Conservation (phyloP, 2,329 filamentous ascomycete species). For the Polychaeton citri region DNA sequence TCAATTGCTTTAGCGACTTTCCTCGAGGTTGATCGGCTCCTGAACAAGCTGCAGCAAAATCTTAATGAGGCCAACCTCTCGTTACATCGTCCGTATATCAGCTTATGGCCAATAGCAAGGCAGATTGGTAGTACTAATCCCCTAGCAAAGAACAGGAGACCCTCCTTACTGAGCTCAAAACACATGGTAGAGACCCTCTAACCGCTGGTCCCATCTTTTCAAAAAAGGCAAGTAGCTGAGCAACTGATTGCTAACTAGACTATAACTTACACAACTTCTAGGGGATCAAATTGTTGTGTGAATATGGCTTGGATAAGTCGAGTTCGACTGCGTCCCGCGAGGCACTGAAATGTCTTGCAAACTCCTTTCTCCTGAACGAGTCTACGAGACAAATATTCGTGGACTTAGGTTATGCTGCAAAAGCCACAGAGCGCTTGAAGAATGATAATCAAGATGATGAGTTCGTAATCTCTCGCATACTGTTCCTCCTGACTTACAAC, state of each 20-base stretch:
- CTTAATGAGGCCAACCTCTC: conserved; percentile 14
- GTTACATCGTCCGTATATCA: conserved; percentile 11
- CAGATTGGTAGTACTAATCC: background rate
- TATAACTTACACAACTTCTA: conserved; percentile 24
- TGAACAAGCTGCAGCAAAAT: conserved; percentile 15
- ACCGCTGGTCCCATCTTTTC: conserved; percentile 75
- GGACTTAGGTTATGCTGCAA: conserved; percentile 52
- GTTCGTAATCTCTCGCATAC: conserved; percentile 64
- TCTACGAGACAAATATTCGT: conserved; percentile 60
- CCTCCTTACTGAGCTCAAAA: conserved; percentile 53
- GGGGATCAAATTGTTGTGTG: conserved; percentile 61
- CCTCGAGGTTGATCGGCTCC: conserved; percentile 15
- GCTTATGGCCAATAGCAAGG: too few relatives aligned
- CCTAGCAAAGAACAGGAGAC: conserved; percentile 44
- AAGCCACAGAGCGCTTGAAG: conserved; percentile 58
- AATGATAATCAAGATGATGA: conserved; percentile 67
- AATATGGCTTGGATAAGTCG: conserved; percentile 58
- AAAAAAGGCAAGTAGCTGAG: conserved; percentile 43
- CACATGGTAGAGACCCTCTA: conserved; percentile 58
- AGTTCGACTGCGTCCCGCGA: conserved; percentile 49
- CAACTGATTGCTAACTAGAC: background rate
- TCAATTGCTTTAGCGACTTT: background rate
- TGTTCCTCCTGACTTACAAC: conserved; percentile 70
- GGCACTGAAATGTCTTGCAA: conserved; percentile 71
- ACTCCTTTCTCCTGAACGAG: conserved; percentile 60